phyloP scores from a whole-genome alignment of 495 filamentous ascomycete species.

The Mytilinidion resinicola region DNA sequence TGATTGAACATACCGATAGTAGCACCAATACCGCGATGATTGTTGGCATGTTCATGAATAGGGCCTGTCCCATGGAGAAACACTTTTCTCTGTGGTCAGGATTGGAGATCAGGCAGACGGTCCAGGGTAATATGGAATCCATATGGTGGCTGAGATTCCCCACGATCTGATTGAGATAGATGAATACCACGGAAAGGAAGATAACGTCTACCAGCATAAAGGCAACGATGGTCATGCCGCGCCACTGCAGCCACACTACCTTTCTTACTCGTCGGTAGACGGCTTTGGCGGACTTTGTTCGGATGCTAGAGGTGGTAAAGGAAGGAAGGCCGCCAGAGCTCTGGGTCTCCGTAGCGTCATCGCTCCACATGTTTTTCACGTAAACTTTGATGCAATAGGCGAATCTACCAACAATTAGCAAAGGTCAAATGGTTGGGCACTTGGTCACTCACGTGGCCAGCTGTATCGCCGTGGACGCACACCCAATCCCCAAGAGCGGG shows the following conservation, averaged over 20 bases:
- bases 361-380: constrained; percentile 65
- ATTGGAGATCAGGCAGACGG: constrained; percentile 59
- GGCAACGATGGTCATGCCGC: constrained; percentile 77
- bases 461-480: constrained; percentile 74
- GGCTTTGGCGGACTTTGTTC: constrained; percentile 77
- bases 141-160: constrained; percentile 49
- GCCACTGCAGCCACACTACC: constrained; percentile 90
- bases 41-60: constrained; percentile 67
- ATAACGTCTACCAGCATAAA: constrained; percentile 85
- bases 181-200: constrained; percentile 85
- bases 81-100: constrained; percentile 61
- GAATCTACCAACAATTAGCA: constrained; percentile 57
- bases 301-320: constrained; percentile 64
- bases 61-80: constrained; percentile 45
- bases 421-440: not conserved
- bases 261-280: constrained; percentile 79
- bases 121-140: constrained; percentile 55
- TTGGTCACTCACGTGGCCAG: constrained; percentile 39
- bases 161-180: constrained; percentile 70
- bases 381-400: constrained; percentile 94
- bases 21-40: constrained; percentile 76
- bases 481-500: constrained; percentile 73
- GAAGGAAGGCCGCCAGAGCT: constrained; percentile 69
- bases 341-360: constrained; percentile 52
- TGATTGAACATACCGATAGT: constrained; percentile 55